Conservation (phyloP, 805 yeast genomes). For the Nakazawaea ishiwadae region DNA sequence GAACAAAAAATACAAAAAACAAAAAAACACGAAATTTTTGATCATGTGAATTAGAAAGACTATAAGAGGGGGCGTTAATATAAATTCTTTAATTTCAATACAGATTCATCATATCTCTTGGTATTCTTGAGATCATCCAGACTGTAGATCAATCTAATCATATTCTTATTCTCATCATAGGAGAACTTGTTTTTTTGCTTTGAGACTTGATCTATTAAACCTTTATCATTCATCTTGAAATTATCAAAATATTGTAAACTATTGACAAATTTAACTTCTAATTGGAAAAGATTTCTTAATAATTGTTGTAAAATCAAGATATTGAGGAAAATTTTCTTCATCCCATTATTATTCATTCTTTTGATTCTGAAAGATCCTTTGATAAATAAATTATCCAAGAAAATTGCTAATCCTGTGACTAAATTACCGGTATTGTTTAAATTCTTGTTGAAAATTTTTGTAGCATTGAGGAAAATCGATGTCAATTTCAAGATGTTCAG, state of each 20-base stretch:
- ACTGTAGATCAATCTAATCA: conserved; percentile 48
- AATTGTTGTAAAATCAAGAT: conserved; percentile 66
- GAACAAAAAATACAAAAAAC: too few relatives aligned
- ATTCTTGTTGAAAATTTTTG: conserved; percentile 29
- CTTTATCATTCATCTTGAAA: conserved; percentile 45
- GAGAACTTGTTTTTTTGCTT: conserved; percentile 31
- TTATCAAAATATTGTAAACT: conserved; percentile 54
- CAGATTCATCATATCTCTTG: conserved; percentile 7
- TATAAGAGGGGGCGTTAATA: too few relatives aligned
- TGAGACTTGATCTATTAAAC: conserved; percentile 35
- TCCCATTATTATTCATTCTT: conserved; percentile 53
- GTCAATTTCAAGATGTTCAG: conserved; percentile 46
- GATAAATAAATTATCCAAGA: conserved; percentile 49
- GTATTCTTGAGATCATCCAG: conserved; percentile 23
- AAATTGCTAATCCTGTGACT: conserved; percentile 43
- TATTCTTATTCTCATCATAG: conserved; percentile 41
- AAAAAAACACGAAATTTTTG: not conserved
- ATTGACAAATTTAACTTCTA: conserved; percentile 43
- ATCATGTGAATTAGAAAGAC: too few relatives aligned
- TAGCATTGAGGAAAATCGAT: conserved; percentile 40
- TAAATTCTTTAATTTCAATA: not conserved
- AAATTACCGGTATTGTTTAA: conserved; percentile 19
- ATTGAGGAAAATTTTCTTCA: conserved; percentile 54
- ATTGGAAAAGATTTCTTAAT: conserved; percentile 47
- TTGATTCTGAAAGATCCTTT: conserved; percentile 45